Evolutionary conservation across 345 rosid species (phyloP), one percentile per base, ranked within the genome.

Genomic region (Sisymbrium irio): DNA sequence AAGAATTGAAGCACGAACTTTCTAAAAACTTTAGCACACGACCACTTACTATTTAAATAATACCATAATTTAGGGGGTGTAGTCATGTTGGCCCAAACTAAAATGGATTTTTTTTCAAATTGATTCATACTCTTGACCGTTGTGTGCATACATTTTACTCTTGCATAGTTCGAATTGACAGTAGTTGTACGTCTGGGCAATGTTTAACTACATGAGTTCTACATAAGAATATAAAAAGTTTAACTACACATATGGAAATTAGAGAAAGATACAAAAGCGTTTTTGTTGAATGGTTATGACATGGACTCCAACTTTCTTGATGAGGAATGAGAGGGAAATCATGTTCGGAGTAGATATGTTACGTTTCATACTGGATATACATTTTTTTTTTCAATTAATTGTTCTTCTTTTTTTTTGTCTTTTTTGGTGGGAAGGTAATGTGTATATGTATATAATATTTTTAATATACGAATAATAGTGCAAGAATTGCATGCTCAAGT

Each of bases 271-370:
- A 14, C 13, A 36, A 49, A 65, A 47, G 28, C 65, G 42, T 72
- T 79, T 67, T 65, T 82, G 89, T 72, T 85, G 88, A 79, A 76
- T 71, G 72, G 80, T 35, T 69, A 78, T 89, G 93, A 87, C 90
- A 78, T 81, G 95, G 87, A 89, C 67, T 77, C 83, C 93, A 86
- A 81, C 84, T 82, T 83, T 78, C 45, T 70, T 54, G 75, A 82
- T 84, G 82, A 85, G 83, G 78, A 51, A 74, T 83, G 85, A 83
- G 78, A 82, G 69, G 77, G 89, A 86, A 56, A 65, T 82, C 87
- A 75, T 79, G 67, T 44, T 64, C n/a, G 12, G 56, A 41, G 57
- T 63, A 65, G 64, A 56, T 69, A 70, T 51, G 46, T 75, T 67
- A 40, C 73, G 18, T 54, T 25, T 64, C 76, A 46, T 70, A 22